Base-by-base conservation (phyloP, 306 rosid species). In the Malus sylvestris region DNA sequence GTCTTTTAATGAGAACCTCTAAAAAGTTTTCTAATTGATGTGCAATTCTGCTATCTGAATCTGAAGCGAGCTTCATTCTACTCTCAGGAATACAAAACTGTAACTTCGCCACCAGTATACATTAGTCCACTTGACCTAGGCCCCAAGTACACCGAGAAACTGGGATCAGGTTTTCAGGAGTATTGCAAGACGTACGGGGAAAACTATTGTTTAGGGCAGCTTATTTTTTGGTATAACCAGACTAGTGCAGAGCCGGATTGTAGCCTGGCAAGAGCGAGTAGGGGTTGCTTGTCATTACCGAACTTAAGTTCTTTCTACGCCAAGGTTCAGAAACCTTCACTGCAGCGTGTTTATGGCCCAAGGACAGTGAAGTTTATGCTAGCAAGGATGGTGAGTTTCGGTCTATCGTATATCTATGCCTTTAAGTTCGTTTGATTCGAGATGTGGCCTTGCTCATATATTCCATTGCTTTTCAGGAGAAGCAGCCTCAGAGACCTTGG, bases 111-210 rank as follows among this genome's bases (percentile, higher is more conserved):
- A 8, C 98, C 99, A 76, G 99, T 96, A 70, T 88, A 87, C 89
- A 96, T 96, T 77, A 96, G 99, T 88, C 96, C 99, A 52, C 98
- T 92, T 76, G 99, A 96, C 89, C 83, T 96, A 86, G 99, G 99
- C 60, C 98, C 99, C 78, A 96, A 96, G 88, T 92, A 68, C 75
- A 53, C 87, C 62, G 91, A 89, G 76, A 92, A 89, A 84, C 60
- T 86, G 83, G 99, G 98, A 83, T 76, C 88, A 68, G 96, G 87
- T 77, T 77, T 89, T 78, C 97, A 85, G 81, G 97, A 96, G 88
- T 96, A 91, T 75, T 72, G 89, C 62, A 96, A 96, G 87, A 90
- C 88, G 1, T 96, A 96, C 57, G 93, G 98, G 76, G 93, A 86
- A 84, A 93, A 91, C 79, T 96, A 96, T 85, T 96, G 99, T 85